phyloP scores from a whole-genome alignment of 176 grass and related monocot genomes.

The Cymbopogon citratus region DNA sequence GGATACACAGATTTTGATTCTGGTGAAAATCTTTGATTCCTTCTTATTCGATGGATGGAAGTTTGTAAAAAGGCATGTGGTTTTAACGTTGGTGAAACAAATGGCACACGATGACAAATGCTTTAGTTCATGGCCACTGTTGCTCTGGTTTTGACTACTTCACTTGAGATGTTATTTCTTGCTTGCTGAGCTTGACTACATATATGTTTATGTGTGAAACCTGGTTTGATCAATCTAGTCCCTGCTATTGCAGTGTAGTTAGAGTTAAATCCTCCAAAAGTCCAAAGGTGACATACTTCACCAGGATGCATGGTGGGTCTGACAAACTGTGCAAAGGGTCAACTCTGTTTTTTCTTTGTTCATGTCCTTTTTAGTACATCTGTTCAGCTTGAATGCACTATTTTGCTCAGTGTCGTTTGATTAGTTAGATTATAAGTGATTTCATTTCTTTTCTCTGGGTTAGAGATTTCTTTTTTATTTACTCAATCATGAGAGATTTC shows the following conservation, averaged over 20 bases:
- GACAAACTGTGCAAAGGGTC: too few relatives aligned
- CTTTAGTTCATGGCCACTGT: neutral
- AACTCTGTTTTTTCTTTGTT: too few relatives aligned
- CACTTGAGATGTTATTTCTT: neutral
- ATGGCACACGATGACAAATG: neutral
- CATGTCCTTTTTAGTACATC: too few relatives aligned
- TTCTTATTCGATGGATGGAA: neutral
- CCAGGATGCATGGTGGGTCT: too few relatives aligned
- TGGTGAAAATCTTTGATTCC: neutral
- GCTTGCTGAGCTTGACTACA: neutral
- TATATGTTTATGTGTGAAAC: neutral
- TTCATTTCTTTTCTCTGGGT: too few relatives aligned
- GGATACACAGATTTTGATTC: neutral
- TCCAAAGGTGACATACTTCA: too few relatives aligned
- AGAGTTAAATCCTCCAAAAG: too few relatives aligned
- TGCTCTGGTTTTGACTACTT: neutral
- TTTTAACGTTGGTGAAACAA: neutral
- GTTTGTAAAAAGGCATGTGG: conserved; percentile 1
- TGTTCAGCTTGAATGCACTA: too few relatives aligned
- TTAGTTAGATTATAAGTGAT: too few relatives aligned
- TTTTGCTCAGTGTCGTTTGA: too few relatives aligned
- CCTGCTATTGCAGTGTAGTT: neutral
- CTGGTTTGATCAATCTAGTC: neutral
- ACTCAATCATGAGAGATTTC: too few relatives aligned
- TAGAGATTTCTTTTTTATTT: too few relatives aligned